Evolutionary conservation across 140 eudicot genomes (phyloP), one percentile per base, ranked within the genome.

Genomic region (Bidens hawaiensis): DNA sequence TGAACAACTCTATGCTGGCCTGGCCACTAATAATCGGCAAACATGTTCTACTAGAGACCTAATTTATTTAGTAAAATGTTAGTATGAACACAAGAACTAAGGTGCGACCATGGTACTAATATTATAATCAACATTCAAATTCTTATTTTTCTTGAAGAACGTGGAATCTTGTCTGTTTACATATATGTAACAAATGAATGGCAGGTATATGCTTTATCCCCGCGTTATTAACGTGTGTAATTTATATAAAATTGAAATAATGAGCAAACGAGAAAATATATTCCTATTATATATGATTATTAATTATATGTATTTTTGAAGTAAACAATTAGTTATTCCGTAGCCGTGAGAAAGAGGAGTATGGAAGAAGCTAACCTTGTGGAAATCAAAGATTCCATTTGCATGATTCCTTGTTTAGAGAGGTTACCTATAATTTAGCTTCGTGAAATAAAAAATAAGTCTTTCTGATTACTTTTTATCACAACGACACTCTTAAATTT

Each of bases 311-410:
- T n/a, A n/a, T 5, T 18, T 47, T 17, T 5, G 0, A 18, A 47
- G 26, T 47, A 47, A 47, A 48, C 22, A 4, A 22, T 23, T 21
- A n/a, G 18, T 2, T 4, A 28, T 50, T 19, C 5, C 28, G 4
- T 5, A n/a, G n/a, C n/a, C 8, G 25, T 47, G 54, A 6, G 9
- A 23, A 13, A 24, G 18, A 23, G 18, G 25, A 23, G 3, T 9
- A 23, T 12, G 12, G 33, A 51, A 51, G 58, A 51, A 13, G 31
- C 31, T 51, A 13, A 24, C 18, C 0, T 51, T 12, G 58, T 23
- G 16, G 58, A 51, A 51, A 51, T 51, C 34, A 51, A 51, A 51
- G 31, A 51, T 51, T 51, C 58, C 34, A 4, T 51, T 51, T 24
- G 31, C 58, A 4, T 50, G 57, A 50, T 50, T 50, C 31, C 17